Evolutionary conservation across 2,329 filamentous ascomycete genomes (phyloP), one percentile per base, ranked within the genome.

Genomic region (Penicillium sp.): DNA sequence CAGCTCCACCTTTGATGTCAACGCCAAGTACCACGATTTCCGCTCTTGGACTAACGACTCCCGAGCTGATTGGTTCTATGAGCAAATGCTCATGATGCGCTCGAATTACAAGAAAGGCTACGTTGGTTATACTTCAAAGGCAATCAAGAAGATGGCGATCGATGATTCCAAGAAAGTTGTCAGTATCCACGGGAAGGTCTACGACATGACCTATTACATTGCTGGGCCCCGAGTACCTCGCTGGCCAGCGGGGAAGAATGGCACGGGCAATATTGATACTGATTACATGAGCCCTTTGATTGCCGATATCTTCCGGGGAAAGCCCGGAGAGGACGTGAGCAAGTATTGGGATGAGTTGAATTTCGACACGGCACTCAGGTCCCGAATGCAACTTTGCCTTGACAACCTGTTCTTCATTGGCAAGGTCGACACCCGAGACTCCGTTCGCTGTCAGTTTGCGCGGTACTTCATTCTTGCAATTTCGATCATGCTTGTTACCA

Each of bases 361-460:
- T 6, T 73, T 96, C 44, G 79, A 82, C 57, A 40, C 76, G 0
- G 79, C 70, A 0, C 69, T 84, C 62, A 88, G 87, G 65, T 67
- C 73, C 20, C 82, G 86, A 34, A 95, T 96, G 90, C 80, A 87
- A 70, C 79, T 86, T 1, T 99, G 94, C 69, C 82, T 99, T 51
- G 87, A 97, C 76, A 96, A 97, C 65, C 82, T 99, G 37, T 99
- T 97, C 79, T 97, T 94, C 69, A 86, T 97, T 22, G 94, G 92
- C 31, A 88, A 95, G 60, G 81, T 96, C 3, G 94, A 99, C 71
- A 97, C 93, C 2, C 84, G 94, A 79, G 92, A 89, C 75, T 97
- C 93, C 1, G 75, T 85, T 1, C 85, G 85, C 58, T 99, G 94
- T 78, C 81, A 89, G 61, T 97, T 99, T 69, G 86, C 94, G 26